Base-by-base conservation (phyloP, 2,329 filamentous ascomycete species). In the Exophiala lecanii-corni region DNA sequence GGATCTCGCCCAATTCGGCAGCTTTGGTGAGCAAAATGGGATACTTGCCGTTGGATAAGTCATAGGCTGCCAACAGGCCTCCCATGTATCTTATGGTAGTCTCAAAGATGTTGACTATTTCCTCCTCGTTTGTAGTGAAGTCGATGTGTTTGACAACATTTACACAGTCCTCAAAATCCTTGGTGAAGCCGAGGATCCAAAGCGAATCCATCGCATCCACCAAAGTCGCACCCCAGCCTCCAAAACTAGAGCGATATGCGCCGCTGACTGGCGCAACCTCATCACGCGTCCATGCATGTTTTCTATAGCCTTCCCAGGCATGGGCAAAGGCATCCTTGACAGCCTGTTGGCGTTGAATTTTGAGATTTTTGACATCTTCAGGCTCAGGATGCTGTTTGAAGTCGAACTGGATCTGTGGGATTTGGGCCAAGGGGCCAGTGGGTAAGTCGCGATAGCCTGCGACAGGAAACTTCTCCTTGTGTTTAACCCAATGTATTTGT, bases 61-160 rank as follows among this genome's bases (percentile, higher is more conserved):
- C 72, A 54, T 73, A 74, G 3, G 82, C 86, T 2, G 88, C 85
- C 6, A 95, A 60, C 56, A 95, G 72, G 12, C 88, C 89, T 7
- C 79, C 89, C 1, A 95, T 68, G 57, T 94, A 94, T 19, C 89
- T 81, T 58, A 95, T 94, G 0, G 86, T 95, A 0, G 87, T 94
- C 65, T 95, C 89, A 57, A 95, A 95, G 5, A 95, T 65, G 26
- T 84, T 91, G 36, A 94, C 79, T 7, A 71, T 64, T 17, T 46
- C 39, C n/a, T 45, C 49, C 3, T 64, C 60, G 2, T 59, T 61
- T 2, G 55, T 59, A 2, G 71, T 67, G 62, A 79, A 82, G 59
- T 82, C 74, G 49, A 81, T 68, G 7, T 67, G 67, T 32, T 67
- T 69, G 4, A 79, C 73, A 1, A 76, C 77, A 39, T 70, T 65